Evolutionary conservation across 164 flowering plant genomes (phyloP), one percentile per base, ranked within the genome.

Genomic region (Magnolia changhungtana): DNA sequence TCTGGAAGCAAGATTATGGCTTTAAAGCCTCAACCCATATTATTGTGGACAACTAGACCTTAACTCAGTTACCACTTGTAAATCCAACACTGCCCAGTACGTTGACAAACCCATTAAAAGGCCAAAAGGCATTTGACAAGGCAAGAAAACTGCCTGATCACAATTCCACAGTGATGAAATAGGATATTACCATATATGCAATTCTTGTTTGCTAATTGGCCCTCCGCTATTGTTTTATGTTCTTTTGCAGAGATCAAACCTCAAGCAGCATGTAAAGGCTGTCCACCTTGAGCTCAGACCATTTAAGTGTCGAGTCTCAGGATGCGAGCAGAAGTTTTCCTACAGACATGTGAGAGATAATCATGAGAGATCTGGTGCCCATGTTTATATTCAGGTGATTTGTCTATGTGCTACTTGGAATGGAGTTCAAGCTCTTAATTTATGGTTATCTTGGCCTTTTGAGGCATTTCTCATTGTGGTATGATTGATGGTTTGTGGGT

Each of bases 321-420:
- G 87, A 1, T 96, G 99, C 82, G 89, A 87, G 61, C 81, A 74
- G 90, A 87, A 63, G 50, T 96, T 96, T 59, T 65, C 97, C 0
- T 92, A 82, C 83, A 90, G 81, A 83, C 98, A 95, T 71, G 98
- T 91, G 19, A 89, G 97, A 77, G 95, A 92, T 74, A 87, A 87
- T 18, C 98, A 94, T 74, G 98, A 94, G 83, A 89, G 85, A 76
- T 80, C 87, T 10, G 87, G 89, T 4, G 24, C 76, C 68, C 97
- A 92, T 77, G 80, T 85, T 58, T 87, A 85, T 75, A 59, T 85
- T n/a, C 80, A 72, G 59, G 96, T 94, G 78, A 86, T 88, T 77
- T 24, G 45, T 37, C 45, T 4, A 37, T 37, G 45, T 5, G 45
- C 45, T 37, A 37, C 45, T 37, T 37, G 45, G 45, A 37, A 37